Evolutionary conservation across 2,329 filamentous ascomycete genomes (phyloP).

Genomic region (Colletotrichum cuscutae): DNA sequence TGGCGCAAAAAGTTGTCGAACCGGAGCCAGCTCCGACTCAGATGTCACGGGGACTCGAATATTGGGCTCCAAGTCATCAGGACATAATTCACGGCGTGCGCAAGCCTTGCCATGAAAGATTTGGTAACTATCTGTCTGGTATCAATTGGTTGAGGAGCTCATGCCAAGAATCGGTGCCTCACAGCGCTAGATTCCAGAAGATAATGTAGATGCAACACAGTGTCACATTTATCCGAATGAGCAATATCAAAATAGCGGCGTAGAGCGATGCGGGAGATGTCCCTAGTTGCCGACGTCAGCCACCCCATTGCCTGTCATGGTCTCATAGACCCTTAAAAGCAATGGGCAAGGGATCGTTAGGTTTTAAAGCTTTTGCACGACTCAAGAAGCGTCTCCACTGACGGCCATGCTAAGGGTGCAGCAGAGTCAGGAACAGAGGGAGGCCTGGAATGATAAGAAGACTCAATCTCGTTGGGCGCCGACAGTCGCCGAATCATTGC

Average conservation of each 20-base stretch:
- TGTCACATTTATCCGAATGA: neutral
- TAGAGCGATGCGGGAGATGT: neutral
- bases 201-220: neutral
- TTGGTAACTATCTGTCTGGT: neutral
- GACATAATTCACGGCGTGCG: neutral
- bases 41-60: neutral
- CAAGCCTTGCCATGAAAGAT: too few species aligned
- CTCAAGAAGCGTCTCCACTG: slow-evolving; percentile 1
- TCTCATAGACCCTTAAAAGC: neutral
- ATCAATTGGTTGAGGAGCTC: neutral
- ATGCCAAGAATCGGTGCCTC: neutral
- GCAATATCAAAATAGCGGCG: neutral
- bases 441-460: slow-evolving; percentile 12
- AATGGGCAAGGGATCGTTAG: neutral
- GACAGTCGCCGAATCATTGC: neutral
- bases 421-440: neutral
- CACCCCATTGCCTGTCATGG: neutral
- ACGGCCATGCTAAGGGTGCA: neutral
- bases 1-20: neutral
- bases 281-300: neutral
- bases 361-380: slow-evolving; percentile 17
- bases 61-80: neutral
- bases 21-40: slow-evolving; percentile 18
- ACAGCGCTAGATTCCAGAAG: neutral
- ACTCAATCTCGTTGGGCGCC: slow-evolving; percentile 29